Evolutionary conservation across 768 basidiomycete species (phyloP).

Genomic region (Scleroderma bovista): DNA sequence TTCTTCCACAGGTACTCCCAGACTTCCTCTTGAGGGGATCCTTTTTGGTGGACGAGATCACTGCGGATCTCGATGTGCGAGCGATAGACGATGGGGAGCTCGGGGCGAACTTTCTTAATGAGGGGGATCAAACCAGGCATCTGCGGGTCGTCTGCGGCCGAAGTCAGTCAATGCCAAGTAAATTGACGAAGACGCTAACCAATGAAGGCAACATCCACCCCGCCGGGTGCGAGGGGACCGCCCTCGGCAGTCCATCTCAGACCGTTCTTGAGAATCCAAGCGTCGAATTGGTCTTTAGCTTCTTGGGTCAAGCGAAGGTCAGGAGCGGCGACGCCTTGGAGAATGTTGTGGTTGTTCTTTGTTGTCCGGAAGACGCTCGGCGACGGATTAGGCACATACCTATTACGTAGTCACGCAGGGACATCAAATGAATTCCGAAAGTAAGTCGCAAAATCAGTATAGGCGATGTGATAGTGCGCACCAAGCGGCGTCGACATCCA

Average conservation of each 20-base stretch:
- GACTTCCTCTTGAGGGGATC: slow-evolving; percentile 84
- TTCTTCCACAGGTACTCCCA: slow-evolving; percentile 96
- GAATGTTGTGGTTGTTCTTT: slow-evolving; percentile 92
- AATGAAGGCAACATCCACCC: slow-evolving; percentile 86
- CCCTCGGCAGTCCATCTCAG: slow-evolving; percentile 83
- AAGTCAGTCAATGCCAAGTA: slow-evolving; percentile 4
- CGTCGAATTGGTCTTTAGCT: slow-evolving; percentile 74
- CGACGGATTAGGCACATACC: slow-evolving; percentile 86
- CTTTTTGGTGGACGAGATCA: slow-evolving; percentile 75
- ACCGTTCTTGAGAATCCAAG: slow-evolving; percentile 89
- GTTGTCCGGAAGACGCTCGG: slow-evolving; percentile 90
- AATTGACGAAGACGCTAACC: slow-evolving; percentile 37
- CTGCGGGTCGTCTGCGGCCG: slow-evolving; percentile 70
- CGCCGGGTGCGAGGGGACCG: slow-evolving; percentile 77
- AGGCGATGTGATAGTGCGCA: slow-evolving; percentile 33
- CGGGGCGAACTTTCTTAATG: slow-evolving; percentile 79
- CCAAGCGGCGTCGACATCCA: slow-evolving; percentile 84
- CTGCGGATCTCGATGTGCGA: slow-evolving; percentile 94
- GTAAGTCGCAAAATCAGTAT: not conserved
- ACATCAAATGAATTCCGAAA: slow-evolving; percentile 4
- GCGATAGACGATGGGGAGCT: slow-evolving; percentile 85
- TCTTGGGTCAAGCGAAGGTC: slow-evolving; percentile 73
- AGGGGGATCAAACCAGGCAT: slow-evolving; percentile 93
- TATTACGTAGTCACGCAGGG: slow-evolving; percentile 20
- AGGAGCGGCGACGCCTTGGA: slow-evolving; percentile 86